Evolutionary conservation across 2,329 filamentous ascomycete genomes (phyloP).

Genomic region (Fusarium illudens): DNA sequence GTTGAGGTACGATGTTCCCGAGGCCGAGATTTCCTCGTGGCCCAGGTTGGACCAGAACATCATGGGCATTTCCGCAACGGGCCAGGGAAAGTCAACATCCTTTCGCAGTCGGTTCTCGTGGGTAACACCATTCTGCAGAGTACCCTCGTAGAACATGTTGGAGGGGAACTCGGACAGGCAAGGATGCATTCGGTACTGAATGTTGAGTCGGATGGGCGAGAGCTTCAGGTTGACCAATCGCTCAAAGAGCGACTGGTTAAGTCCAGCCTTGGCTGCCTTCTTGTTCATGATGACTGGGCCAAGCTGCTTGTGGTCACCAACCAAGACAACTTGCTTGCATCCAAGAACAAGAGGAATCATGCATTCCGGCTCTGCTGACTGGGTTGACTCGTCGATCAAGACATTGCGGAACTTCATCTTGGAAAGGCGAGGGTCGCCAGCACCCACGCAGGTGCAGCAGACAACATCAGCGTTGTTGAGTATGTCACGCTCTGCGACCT

Average conservation of each 20-base stretch:
- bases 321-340: conserved; percentile 98
- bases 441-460: conserved; percentile 98
- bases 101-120: conserved; percentile 86
- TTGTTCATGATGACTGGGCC: conserved; percentile 99
- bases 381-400: conserved; percentile 96
- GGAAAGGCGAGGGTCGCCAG: conserved; percentile 90
- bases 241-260: conserved; percentile 99
- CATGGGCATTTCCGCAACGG: conserved; percentile 92
- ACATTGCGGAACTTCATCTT: conserved; percentile 99
- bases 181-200: conserved; percentile 99
- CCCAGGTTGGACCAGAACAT: conserved; percentile 99
- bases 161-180: conserved; percentile 97
- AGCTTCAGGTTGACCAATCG: conserved; percentile 92
- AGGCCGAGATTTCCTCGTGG: conserved; percentile 97
- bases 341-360: conserved; percentile 98
- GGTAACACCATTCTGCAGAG: conserved; percentile 94
- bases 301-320: conserved; percentile 97
- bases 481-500: conserved; percentile 93
- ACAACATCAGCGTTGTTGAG: conserved; percentile 96
- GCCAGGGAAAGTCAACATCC: conserved; percentile 98
- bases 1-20: conserved; percentile 97
- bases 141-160: conserved; percentile 99
- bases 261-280: conserved; percentile 95
- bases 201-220: conserved; percentile 90
- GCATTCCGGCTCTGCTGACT: conserved; percentile 97